Evolutionary conservation across 2,329 filamentous ascomycete genomes (phyloP), one percentile per base, ranked within the genome.

Genomic region (Fusarium sp.): DNA sequence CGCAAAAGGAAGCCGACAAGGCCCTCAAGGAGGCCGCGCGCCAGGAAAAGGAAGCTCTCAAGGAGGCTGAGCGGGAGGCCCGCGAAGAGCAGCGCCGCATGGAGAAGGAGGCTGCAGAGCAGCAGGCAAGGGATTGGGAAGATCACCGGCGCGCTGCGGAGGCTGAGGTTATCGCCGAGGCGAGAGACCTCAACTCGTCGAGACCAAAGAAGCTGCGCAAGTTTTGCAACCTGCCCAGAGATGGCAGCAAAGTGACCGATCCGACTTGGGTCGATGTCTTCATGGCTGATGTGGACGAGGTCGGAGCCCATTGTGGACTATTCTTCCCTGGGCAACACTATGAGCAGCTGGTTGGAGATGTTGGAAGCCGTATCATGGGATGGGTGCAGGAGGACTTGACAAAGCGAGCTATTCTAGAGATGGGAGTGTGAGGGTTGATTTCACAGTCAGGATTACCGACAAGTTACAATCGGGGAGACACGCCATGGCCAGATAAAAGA

Each of bases 211-310:
- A 92, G 76, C 87, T 93, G 60, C 89, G 90, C 68, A 96, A 94
- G 78, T 98, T 98, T 81, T 97, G 95, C 83, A 91, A 91, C 76
- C 83, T 96, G 4, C 94, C 93, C 0, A 82, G 86, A 22, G 86
- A 85, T 66, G 84, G 81, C 13, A 80, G 86, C 62, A 91, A 90
- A 8, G 84, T 86, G 69, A 84, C 87, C 50, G 94, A 97, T 80
- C 84, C 88, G 6, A 90, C 91, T 18, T 98, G 95, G 95, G 85
- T 95, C 1, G 87, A 92, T 52, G 89, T 98, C 4, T 92, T 91
- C 77, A 97, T 98, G 93, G 89, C 92, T 67, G 91, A 91, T 62
- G 91, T 97, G 70, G 95, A 97, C 79, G 94, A 97, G 82, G 93
- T 97, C 1, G 91, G 90, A 8, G 95, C 95, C 11, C 95, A 97